phyloP scores from a whole-genome alignment of 2,329 filamentous ascomycete genomes.

The Lachnellula subtilissima region DNA sequence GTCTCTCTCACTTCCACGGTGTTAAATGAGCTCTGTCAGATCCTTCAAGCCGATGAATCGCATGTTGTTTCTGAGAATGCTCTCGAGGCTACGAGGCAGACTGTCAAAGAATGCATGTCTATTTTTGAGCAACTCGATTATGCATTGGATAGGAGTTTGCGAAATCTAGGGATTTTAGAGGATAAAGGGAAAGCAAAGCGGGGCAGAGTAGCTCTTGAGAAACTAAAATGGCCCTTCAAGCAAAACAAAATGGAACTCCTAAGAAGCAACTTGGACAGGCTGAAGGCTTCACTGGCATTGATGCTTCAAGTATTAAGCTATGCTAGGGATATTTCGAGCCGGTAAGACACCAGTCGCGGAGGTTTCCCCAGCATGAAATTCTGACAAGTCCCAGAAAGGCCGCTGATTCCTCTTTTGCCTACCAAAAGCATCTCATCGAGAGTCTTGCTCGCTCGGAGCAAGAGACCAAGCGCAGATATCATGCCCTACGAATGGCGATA shows the following conservation, averaged over 20 bases:
- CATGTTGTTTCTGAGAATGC: constrained; percentile 8
- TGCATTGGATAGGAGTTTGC: constrained; percentile 11
- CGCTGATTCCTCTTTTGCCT: constrained; percentile 4
- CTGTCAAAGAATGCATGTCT: constrained; percentile 9
- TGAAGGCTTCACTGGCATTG: constrained; percentile 13
- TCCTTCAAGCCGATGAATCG: constrained; percentile 7
- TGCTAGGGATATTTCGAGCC: constrained; percentile 9
- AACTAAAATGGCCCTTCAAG: constrained; percentile 14
- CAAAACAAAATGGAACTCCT: constrained; percentile 14
- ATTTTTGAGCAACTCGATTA: constrained; percentile 10
- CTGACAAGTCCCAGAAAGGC: not conserved
- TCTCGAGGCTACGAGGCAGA: constrained; percentile 9
- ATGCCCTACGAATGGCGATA: constrained; percentile 1
- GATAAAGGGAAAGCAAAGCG: constrained; percentile 1
- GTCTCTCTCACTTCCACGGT: constrained; percentile 15
- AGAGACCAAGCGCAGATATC: constrained; percentile 5
- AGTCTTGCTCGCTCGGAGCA: constrained; percentile 10
- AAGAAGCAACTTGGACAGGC: constrained; percentile 10
- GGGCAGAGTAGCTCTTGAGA: constrained; percentile 4
- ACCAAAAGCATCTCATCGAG: constrained; percentile 12
- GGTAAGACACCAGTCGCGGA: not conserved
- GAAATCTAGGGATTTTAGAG: not conserved
- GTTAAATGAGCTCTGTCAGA: constrained; percentile 7
- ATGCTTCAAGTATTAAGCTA: constrained; percentile 14
- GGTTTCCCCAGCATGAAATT: not conserved